These are phyloP conservation scores for Coemansia sp. DNA, from an alignment of 192 early-diverging fungal genomes.

Conservation along the genomic window DNA sequence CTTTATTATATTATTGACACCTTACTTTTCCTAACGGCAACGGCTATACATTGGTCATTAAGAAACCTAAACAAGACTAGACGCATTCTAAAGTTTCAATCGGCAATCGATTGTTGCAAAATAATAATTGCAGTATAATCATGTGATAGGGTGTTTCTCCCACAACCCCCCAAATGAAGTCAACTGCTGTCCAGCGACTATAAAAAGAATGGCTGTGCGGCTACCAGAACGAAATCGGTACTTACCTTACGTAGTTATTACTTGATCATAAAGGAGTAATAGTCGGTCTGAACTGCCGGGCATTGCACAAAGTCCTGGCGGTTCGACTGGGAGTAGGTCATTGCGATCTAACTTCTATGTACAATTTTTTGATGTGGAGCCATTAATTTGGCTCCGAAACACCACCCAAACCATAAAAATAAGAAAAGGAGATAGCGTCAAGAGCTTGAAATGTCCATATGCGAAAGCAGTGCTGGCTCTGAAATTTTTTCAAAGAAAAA, in stretches of 20 bases:
- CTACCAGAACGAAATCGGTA: slow-evolving; percentile 22
- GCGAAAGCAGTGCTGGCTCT: too few species aligned
- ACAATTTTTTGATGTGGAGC: slow-evolving; percentile 54
- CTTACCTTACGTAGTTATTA: slow-evolving; percentile 32
- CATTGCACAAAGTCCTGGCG: slow-evolving; percentile 48
- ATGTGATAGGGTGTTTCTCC: neutral
- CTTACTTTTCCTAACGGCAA: too few species aligned
- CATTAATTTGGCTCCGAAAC: slow-evolving; percentile 29
- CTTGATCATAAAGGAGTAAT: slow-evolving; percentile 40
- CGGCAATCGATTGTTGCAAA: neutral
- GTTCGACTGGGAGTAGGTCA: slow-evolving; percentile 37
- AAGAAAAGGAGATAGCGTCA: neutral
- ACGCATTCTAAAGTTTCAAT: neutral
- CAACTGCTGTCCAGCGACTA: neutral
- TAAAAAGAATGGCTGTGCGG: slow-evolving; percentile 4
- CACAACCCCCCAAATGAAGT: neutral
- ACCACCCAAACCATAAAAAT: neutral
- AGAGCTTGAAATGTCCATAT: neutral
- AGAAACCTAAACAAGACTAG: neutral
- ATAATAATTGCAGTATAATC: neutral
- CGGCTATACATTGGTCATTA: too few species aligned
- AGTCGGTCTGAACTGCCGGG: slow-evolving; percentile 26
- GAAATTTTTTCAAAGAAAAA: neutral
- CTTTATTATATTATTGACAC: too few species aligned
- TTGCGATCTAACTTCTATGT: slow-evolving; percentile 28